phyloP scores from a whole-genome alignment of 2,329 filamentous ascomycete species.

The Akanthomyces uredinophilus region DNA sequence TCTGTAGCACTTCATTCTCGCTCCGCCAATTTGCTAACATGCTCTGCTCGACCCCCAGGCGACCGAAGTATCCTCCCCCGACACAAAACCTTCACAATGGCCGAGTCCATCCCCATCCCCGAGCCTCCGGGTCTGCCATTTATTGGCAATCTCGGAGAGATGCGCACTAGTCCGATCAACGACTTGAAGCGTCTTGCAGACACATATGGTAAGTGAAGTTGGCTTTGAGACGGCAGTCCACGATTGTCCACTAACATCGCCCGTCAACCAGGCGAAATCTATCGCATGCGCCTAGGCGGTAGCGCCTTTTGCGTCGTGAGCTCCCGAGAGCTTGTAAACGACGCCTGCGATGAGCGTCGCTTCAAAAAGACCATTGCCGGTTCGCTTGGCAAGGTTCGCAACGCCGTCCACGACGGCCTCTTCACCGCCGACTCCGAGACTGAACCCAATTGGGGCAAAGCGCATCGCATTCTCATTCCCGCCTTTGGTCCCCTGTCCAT shows the following conservation, averaged over 20 bases:
- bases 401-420: constrained; percentile 58
- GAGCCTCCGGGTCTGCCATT: constrained; percentile 59
- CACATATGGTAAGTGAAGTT: constrained; percentile 52
- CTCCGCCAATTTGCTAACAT: not conserved
- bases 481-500: constrained; percentile 67
- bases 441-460: constrained; percentile 61
- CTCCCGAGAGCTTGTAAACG: constrained; percentile 53
- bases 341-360: constrained; percentile 60
- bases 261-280: constrained; percentile 49
- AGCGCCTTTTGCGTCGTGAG: constrained; percentile 45
- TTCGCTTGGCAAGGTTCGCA: constrained; percentile 45
- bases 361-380: constrained; percentile 54
- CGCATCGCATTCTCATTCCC: constrained; percentile 60
- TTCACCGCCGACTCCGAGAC: constrained; percentile 49
- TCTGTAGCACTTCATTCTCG: not conserved
- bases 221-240: too few species aligned
- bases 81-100: constrained; percentile 22
- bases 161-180: constrained; percentile 53
- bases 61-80: not conserved
- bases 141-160: constrained; percentile 59
- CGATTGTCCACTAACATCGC: not conserved
- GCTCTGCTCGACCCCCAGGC: not conserved
- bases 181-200: constrained; percentile 55
- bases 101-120: constrained; percentile 48
- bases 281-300: constrained; percentile 47